These are phyloP conservation scores for Austropuccinia psidii DNA, from an alignment of 1,284 basidiomycete species.

Conservation along the genomic window DNA sequence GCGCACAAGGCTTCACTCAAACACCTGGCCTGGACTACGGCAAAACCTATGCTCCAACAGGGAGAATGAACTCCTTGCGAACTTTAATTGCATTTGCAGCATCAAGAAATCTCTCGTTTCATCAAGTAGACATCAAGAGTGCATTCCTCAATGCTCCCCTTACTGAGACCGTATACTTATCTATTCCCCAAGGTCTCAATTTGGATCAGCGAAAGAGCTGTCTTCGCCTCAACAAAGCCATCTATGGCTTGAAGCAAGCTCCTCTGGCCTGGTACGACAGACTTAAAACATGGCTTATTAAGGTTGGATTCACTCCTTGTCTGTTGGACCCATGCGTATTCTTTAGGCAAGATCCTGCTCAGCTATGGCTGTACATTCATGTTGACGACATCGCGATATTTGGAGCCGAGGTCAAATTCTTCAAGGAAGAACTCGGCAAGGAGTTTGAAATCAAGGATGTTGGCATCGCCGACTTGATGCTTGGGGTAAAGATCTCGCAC, in stretches of 20 bases:
- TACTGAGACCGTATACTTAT: background rate
- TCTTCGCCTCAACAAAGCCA: conserved; percentile 8
- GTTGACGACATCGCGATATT: background rate
- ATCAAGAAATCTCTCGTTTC: background rate
- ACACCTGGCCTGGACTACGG: background rate
- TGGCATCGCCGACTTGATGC: background rate
- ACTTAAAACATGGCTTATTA: background rate
- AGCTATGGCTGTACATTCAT: background rate
- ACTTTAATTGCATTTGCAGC: background rate
- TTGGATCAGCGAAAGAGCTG: background rate
- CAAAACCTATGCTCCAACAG: background rate
- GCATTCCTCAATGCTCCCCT: conserved; percentile 1
- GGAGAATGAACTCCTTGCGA: background rate
- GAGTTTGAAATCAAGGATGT: conserved; percentile 5
- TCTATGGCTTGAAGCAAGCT: conserved; percentile 34
- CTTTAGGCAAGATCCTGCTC: too few species aligned
- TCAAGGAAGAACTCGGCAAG: background rate
- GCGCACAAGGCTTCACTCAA: background rate
- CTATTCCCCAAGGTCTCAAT: background rate
- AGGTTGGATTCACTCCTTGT: conserved; percentile 3
- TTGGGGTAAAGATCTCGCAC: conserved; percentile 14
- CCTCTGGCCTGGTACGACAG: conserved; percentile 2
- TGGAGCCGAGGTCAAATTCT: background rate
- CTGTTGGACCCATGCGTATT: conserved; percentile 12
- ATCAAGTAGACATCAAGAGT: background rate